These are phyloP conservation scores for Penicillium sclerotiorum DNA, from an alignment of 2,329 filamentous ascomycete genomes.

Conservation along the genomic window DNA sequence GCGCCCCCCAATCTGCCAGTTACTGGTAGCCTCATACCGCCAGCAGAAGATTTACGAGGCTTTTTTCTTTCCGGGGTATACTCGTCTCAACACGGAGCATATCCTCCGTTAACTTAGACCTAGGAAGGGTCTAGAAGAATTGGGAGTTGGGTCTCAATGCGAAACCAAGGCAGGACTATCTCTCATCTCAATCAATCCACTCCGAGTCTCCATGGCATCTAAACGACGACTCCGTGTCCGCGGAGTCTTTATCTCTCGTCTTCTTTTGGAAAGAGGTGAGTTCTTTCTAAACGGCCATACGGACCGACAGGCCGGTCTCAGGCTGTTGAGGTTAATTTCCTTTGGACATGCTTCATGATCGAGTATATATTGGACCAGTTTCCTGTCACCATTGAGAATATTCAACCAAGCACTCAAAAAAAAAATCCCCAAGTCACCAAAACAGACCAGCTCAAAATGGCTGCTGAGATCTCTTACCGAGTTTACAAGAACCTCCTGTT, in stretches of 20 bases:
- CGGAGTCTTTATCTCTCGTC: conserved; percentile 18
- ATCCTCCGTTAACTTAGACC: conserved; percentile 1
- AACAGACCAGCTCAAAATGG: conserved; percentile 8
- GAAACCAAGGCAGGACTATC: not conserved
- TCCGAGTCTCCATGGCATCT: not conserved
- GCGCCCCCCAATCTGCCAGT: too few species aligned
- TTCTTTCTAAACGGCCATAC: conserved; percentile 7
- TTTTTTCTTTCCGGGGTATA: not conserved
- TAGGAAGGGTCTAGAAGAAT: too few species aligned
- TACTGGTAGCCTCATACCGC: not conserved
- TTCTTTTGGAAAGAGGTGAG: conserved; percentile 12
- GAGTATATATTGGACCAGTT: conserved; percentile 14
- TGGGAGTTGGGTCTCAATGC: conserved; percentile 5
- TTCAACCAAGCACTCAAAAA: not conserved
- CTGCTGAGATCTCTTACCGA: conserved; percentile 15
- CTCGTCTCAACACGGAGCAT: conserved; percentile 9
- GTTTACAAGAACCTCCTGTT: conserved; percentile 35
- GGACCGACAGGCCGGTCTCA: conserved; percentile 15
- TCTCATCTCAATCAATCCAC: conserved; percentile 2
- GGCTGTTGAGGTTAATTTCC: not conserved
- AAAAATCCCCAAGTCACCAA: not conserved
- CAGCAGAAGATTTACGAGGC: not conserved
- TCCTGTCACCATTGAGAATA: not conserved
- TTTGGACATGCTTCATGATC: not conserved
- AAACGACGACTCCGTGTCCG: conserved; percentile 23